Conservation (phyloP, 352 stramenopile genomes). For the Globisporangium cystogenes region DNA sequence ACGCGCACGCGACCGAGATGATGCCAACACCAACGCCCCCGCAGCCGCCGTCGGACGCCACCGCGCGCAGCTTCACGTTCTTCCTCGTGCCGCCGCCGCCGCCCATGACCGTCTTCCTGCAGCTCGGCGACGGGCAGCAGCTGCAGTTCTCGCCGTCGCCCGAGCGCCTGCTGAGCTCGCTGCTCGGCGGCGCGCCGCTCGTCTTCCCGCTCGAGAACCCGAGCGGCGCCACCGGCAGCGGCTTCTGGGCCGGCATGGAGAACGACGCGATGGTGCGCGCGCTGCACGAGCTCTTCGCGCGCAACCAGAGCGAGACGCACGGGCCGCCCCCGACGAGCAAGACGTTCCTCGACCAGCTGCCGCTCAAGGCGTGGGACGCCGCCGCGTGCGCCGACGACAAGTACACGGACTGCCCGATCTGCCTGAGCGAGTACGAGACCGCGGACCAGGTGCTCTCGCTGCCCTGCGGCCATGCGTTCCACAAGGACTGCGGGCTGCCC, state of each 20-base stretch:
- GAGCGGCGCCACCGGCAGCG: constrained; percentile 8
- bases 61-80: constrained; percentile 18
- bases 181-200: constrained; percentile 19
- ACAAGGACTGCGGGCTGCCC: constrained; percentile 69
- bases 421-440: constrained; percentile 65
- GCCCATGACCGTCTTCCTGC: constrained; percentile 53
- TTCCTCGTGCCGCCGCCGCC: constrained; percentile 58
- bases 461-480: constrained; percentile 70
- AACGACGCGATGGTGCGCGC: constrained; percentile 29
- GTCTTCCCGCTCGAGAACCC: not conserved
- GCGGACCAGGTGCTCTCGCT: constrained; percentile 59
- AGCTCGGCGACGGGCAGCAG: constrained; percentile 50
- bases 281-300: constrained; percentile 64
- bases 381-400: constrained; percentile 35
- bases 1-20: constrained; percentile 1
- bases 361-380: constrained; percentile 48
- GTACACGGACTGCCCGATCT: constrained; percentile 71
- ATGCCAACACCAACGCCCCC: constrained; percentile 1
- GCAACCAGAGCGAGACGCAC: constrained; percentile 50
- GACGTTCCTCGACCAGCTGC: constrained; percentile 56
- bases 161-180: constrained; percentile 26
- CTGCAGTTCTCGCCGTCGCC: constrained; percentile 45
- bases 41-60: constrained; percentile 14
- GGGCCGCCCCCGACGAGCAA: constrained; percentile 68
- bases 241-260: constrained; percentile 9